phyloP scores from a whole-genome alignment of 2,329 filamentous ascomycete genomes.

The Chrysoporthe puriensis region DNA sequence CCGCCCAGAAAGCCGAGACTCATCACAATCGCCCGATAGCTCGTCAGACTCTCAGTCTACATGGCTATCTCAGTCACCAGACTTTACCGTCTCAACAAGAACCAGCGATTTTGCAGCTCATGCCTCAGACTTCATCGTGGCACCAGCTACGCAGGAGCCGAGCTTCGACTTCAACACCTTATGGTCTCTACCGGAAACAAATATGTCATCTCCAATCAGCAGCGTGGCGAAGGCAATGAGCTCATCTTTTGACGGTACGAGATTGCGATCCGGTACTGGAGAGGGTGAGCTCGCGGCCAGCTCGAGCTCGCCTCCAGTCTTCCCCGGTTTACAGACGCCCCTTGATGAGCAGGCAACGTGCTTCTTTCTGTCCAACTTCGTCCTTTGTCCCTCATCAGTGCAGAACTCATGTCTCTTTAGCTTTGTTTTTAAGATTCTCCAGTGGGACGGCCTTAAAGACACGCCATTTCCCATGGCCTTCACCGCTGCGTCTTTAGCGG shows the following conservation, averaged over 20 bases:
- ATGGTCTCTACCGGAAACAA: conserved; percentile 14
- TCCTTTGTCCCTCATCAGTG: conserved; percentile 30
- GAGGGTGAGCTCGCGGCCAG: neutral
- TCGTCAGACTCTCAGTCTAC: conserved; percentile 15
- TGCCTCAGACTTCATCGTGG: conserved; percentile 4
- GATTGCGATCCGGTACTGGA: neutral
- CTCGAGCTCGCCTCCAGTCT: neutral
- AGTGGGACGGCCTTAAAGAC: conserved; percentile 28
- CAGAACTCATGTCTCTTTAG: conserved; percentile 31
- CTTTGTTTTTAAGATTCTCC: conserved; percentile 32
- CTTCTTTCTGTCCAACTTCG: conserved; percentile 34
- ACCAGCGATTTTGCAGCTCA: conserved; percentile 4
- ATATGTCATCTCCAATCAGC: conserved; percentile 10
- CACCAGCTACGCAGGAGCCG: neutral
- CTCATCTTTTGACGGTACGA: conserved; percentile 22
- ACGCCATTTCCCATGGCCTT: conserved; percentile 33
- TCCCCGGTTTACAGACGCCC: conserved; percentile 29
- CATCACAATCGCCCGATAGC: conserved; percentile 12
- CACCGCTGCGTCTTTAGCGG: conserved; percentile 32
- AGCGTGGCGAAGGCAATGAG: conserved; percentile 15
- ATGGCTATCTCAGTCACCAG: conserved; percentile 12
- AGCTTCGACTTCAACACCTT: conserved; percentile 19
- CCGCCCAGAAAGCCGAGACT: conserved; percentile 6
- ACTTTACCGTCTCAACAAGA: conserved; percentile 6
- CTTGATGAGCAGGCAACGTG: conserved; percentile 34